Evolutionary conservation across 306 rosid species (phyloP).

Genomic region (Luffa acutangula): DNA sequence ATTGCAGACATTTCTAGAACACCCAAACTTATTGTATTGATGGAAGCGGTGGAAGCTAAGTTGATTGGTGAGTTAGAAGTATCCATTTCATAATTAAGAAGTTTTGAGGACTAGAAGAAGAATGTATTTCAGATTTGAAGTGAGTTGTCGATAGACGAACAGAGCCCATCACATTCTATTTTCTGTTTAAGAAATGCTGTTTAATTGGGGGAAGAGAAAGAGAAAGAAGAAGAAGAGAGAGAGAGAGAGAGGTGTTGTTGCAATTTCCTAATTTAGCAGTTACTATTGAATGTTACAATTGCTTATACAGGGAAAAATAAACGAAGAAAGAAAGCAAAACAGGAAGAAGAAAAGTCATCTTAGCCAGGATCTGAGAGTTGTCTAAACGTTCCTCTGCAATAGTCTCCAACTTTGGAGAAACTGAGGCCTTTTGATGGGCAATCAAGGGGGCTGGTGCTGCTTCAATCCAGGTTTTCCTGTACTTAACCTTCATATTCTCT

Average conservation of each 20-base stretch:
- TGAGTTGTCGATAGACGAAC: not conserved
- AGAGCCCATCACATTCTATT: not conserved
- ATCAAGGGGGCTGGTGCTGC: not conserved
- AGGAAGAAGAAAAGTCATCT: not conserved
- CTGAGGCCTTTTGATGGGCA: not conserved
- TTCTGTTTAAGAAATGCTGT: not conserved
- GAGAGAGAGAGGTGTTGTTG: not conserved
- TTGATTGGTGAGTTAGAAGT: not conserved
- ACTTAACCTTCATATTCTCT: not conserved
- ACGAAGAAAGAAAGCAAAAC: not conserved
- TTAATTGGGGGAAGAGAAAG: too few relatives aligned
- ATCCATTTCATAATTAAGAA: not conserved
- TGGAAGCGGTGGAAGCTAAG: not conserved
- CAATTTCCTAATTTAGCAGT: not conserved
- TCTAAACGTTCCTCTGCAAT: not conserved
- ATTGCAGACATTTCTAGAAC: too few relatives aligned
- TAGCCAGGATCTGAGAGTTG: not conserved
- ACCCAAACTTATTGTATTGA: too few relatives aligned
- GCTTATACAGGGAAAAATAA: not conserved
- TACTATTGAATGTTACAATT: not conserved
- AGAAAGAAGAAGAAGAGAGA: too few relatives aligned
- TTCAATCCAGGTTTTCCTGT: not conserved
- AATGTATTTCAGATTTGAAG: not conserved
- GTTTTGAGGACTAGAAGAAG: not conserved
- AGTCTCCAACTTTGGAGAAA: not conserved